phyloP scores from a whole-genome alignment of 495 filamentous ascomycete genomes.

The Aspergillus carlsbadensis region DNA sequence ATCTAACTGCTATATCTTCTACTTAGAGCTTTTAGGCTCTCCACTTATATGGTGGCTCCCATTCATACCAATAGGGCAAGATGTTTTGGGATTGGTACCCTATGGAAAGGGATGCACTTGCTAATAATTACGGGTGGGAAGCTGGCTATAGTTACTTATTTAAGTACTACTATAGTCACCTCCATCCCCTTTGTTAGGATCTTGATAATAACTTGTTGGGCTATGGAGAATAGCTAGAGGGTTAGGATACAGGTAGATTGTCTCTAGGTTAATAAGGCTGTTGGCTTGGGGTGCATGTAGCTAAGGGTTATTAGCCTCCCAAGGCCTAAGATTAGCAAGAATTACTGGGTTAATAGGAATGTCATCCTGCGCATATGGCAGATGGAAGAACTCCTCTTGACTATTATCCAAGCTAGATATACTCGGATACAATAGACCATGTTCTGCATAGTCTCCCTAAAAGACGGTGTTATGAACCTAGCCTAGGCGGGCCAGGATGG shows the following conservation, averaged over 20 bases:
- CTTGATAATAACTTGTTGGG: conserved; percentile 9
- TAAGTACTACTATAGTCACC: neutral
- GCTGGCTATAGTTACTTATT: conserved; percentile 1
- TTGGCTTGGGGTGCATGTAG: neutral
- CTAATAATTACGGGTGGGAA: neutral
- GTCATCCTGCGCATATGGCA: conserved; percentile 12
- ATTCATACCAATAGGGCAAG: neutral
- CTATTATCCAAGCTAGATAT: conserved; percentile 19
- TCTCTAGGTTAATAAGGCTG: conserved; percentile 3
- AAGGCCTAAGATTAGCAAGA: conserved; percentile 10
- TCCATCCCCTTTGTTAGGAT: neutral
- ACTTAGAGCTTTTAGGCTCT: conserved; percentile 4
- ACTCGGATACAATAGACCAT: conserved; percentile 16
- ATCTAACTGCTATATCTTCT: conserved; percentile 12
- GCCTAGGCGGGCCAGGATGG: no score
- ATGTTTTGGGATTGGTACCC: neutral
- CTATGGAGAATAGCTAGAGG: conserved; percentile 16
- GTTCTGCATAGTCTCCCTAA: conserved; percentile 9
- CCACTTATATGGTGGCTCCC: neutral
- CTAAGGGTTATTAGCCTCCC: neutral
- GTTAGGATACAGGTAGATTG: conserved; percentile 18
- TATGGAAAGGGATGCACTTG: neutral
- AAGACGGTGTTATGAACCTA: no score
- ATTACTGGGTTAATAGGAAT: conserved; percentile 22
- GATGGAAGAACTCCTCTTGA: conserved; percentile 12